These are phyloP conservation scores for Curvularia eragrostidis DNA, from an alignment of 2,329 filamentous ascomycete genomes.

Conservation along the genomic window DNA sequence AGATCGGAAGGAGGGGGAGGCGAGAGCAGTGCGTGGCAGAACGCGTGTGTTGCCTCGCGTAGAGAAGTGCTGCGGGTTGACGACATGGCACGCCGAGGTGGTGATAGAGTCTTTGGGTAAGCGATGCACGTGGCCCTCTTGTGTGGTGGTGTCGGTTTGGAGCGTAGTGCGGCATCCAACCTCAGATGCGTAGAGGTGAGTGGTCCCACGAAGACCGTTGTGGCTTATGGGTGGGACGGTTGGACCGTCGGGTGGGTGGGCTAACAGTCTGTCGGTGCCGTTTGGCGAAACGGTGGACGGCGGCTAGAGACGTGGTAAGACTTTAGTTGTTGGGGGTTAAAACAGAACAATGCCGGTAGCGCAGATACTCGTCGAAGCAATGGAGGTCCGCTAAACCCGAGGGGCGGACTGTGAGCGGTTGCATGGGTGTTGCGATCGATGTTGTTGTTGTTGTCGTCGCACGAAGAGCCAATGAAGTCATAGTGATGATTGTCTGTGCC, in stretches of 20 bases:
- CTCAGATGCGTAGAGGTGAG: conserved; percentile 5
- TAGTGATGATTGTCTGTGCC: conserved; percentile 5
- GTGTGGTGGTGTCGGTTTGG: background rate
- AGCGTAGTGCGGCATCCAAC: background rate
- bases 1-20: conserved; percentile 35
- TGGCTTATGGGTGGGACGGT: conserved; percentile 14
- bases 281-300: conserved; percentile 18
- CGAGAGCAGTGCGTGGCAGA: conserved; percentile 40
- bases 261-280: conserved; percentile 16
- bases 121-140: conserved; percentile 8
- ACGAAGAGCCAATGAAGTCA: conserved; percentile 13
- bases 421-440: background rate
- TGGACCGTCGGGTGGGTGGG: conserved; percentile 11
- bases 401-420: background rate
- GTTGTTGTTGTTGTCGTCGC: background rate
- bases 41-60: conserved; percentile 33
- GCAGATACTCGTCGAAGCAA: conserved; percentile 8
- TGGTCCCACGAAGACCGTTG: background rate
- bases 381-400: conserved; percentile 4
- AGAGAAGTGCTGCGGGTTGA: conserved; percentile 26
- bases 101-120: conserved; percentile 1
- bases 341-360: background rate
- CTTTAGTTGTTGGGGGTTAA: conserved; percentile 8
- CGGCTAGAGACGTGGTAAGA: conserved; percentile 19
- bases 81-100: conserved; percentile 15